phyloP scores from a whole-genome alignment of 2,329 filamentous ascomycete genomes.

The Ophiostoma australiae region DNA sequence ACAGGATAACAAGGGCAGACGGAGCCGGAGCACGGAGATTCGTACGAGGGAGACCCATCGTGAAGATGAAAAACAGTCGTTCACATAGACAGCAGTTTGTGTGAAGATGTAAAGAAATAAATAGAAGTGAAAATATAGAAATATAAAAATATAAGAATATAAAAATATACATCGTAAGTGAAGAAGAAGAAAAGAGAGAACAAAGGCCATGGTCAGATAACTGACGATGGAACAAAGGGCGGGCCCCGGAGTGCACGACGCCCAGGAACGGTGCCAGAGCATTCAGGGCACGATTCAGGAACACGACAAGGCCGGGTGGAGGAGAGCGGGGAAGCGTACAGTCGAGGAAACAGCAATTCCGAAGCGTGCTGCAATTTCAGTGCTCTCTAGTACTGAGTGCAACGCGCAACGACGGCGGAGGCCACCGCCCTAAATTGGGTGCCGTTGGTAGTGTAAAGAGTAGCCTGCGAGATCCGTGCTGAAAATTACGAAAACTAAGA shows the following conservation, averaged over 20 bases:
- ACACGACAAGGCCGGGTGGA: neutral
- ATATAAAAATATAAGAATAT: too few relatives aligned
- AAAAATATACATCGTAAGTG: neutral
- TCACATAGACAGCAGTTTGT: too few relatives aligned
- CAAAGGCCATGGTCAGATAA: neutral
- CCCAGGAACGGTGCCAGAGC: neutral
- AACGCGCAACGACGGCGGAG: neutral
- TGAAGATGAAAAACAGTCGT: neutral
- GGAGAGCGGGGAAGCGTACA: neutral
- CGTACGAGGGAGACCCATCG: neutral
- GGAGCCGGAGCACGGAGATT: neutral
- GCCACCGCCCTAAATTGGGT: constrained; percentile 3
- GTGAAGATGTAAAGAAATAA: too few relatives aligned
- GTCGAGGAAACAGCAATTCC: neutral
- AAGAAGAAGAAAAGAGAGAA: neutral
- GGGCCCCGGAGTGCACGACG: neutral
- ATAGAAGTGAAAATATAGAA: too few relatives aligned
- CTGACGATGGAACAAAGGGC: constrained; percentile 1
- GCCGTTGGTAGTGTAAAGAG: neutral
- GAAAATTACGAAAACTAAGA: neutral
- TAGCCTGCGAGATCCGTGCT: neutral
- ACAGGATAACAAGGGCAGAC: neutral
- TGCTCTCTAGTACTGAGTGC: neutral
- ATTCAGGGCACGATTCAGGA: neutral
- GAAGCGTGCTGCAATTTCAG: neutral